phyloP scores from a whole-genome alignment of 495 filamentous ascomycete genomes.

The Aspergillus affinis region DNA sequence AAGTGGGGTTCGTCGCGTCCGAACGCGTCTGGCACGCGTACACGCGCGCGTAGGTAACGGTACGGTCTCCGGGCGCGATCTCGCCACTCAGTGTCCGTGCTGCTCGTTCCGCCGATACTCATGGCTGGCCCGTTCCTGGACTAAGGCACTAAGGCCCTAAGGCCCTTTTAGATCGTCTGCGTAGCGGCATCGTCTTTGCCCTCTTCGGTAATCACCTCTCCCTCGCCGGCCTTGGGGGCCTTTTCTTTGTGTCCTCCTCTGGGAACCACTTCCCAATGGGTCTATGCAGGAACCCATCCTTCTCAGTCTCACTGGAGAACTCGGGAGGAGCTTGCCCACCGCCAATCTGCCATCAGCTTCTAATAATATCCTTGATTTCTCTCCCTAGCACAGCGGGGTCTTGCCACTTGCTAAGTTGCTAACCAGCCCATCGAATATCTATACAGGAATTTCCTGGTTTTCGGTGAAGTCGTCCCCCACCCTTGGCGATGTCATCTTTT shows the following conservation, averaged over 20 bases:
- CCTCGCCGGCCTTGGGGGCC: too few relatives aligned
- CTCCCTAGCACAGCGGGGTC: too few relatives aligned
- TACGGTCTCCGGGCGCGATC: conserved; percentile 11
- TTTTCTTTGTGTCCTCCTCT: too few relatives aligned
- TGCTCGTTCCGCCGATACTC: not conserved
- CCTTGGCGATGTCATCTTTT: not conserved
- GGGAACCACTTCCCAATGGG: not conserved
- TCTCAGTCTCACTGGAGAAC: not conserved
- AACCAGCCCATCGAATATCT: not conserved
- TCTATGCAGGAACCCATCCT: not conserved
- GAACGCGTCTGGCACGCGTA: conserved; percentile 22
- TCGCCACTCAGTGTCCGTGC: conserved; percentile 8
- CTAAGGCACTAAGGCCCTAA: not conserved
- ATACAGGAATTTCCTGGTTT: not conserved
- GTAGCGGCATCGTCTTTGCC: not conserved
- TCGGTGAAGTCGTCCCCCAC: not conserved
- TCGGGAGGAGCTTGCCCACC: not conserved
- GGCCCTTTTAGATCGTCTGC: too few relatives aligned
- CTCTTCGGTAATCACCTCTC: not conserved
- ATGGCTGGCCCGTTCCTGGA: not conserved
- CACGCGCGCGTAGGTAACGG: conserved; percentile 22
- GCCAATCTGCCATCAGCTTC: not conserved
- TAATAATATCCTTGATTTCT: not conserved
- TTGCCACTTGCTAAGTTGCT: too few relatives aligned
- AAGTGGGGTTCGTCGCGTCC: conserved; percentile 23